These are phyloP conservation scores for Ophiostoma populinum DNA, from an alignment of 2,329 filamentous ascomycete genomes.

Conservation along the genomic window DNA sequence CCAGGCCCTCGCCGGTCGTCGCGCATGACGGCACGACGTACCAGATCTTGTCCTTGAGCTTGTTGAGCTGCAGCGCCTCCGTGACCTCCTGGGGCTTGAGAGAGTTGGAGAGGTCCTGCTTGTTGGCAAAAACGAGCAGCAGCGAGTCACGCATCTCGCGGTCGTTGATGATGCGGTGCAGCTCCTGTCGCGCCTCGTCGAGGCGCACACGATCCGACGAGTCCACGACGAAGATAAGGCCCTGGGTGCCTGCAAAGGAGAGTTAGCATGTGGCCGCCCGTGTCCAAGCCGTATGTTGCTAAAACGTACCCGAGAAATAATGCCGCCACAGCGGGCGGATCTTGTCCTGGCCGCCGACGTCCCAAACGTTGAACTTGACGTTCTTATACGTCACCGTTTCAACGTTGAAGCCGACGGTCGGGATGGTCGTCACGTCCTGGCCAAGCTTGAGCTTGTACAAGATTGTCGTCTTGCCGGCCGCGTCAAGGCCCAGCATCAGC, in stretches of 20 bases:
- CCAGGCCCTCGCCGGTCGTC: constrained; percentile 62
- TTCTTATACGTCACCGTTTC: constrained; percentile 99
- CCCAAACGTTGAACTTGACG: constrained; percentile 98
- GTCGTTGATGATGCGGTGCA: constrained; percentile 95
- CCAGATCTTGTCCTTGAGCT: constrained; percentile 72
- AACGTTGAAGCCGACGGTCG: constrained; percentile 97
- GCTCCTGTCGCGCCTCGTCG: constrained; percentile 80
- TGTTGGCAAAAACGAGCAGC: constrained; percentile 93
- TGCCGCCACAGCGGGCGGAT: constrained; percentile 94
- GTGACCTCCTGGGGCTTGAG: constrained; percentile 69
- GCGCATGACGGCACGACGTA: constrained; percentile 72
- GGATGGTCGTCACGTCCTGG: constrained; percentile 95
- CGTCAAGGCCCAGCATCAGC: constrained; percentile 93
- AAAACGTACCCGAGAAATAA: constrained; percentile 66
- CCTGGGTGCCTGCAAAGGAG: constrained; percentile 63
- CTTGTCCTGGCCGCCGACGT: constrained; percentile 98
- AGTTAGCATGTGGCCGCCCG: too few relatives aligned
- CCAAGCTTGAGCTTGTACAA: constrained; percentile 98
- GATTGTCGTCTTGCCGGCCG: constrained; percentile 96
- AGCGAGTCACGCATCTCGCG: constrained; percentile 94
- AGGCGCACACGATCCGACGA: constrained; percentile 82
- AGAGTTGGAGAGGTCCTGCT: constrained; percentile 81
- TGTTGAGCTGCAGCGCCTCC: constrained; percentile 55
- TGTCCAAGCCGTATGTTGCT: background rate
- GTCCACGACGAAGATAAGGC: constrained; percentile 96